These are phyloP conservation scores for Lycium ferocissimum DNA, from an alignment of 257 asterid genomes.

Conservation along the genomic window DNA sequence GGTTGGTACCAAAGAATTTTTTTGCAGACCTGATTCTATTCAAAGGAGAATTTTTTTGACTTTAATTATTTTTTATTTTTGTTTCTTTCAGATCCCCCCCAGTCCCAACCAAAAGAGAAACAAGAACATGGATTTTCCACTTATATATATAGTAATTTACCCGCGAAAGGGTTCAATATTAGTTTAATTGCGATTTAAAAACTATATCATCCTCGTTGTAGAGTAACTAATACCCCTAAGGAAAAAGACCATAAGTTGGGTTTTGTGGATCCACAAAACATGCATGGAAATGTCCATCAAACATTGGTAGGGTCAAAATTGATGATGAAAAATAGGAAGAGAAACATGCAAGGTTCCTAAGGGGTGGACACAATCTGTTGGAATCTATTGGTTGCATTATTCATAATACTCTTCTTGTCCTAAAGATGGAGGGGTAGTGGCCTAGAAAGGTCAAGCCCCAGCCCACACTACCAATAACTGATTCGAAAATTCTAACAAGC, in stretches of 20 bases:
- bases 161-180: no score
- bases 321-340: constrained; percentile 20
- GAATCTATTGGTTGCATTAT: constrained; percentile 15
- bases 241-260: neutral
- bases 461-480: neutral
- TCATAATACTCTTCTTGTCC: constrained; percentile 16
- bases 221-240: neutral
- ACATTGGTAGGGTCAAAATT: constrained; percentile 27
- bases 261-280: constrained; percentile 23
- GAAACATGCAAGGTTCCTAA: constrained; percentile 28
- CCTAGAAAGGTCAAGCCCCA: neutral
- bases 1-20: neutral
- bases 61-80: neutral
- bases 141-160: no score
- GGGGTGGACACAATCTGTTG: constrained; percentile 27
- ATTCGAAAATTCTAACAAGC: neutral
- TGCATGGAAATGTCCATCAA: constrained; percentile 22
- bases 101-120: neutral
- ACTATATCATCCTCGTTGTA: neutral
- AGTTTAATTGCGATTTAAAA: no score
- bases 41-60: neutral
- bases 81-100: neutral
- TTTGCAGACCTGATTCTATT: neutral
- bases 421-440: neutral
- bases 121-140: neutral